These are phyloP conservation scores for Pseudogymnoascus sp. DNA, from an alignment of 2,329 filamentous ascomycete genomes.

Conservation along the genomic window DNA sequence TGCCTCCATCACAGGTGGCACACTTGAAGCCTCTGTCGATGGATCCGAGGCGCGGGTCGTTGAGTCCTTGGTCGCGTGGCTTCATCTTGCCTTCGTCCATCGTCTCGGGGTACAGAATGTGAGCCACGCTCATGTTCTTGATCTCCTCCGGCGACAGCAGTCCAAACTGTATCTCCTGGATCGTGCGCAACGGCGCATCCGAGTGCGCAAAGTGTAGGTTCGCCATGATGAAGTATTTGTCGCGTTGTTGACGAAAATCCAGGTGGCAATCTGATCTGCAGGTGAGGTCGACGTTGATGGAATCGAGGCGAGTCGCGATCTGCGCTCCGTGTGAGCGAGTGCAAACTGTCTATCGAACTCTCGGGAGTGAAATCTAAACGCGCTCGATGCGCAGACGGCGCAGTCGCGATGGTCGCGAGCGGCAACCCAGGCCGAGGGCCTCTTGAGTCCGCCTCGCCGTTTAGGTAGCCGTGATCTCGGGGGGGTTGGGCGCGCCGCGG, in stretches of 20 bases:
- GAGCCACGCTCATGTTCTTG: constrained; percentile 95
- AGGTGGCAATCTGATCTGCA: constrained; percentile 2
- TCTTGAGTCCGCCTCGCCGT: constrained; percentile 14
- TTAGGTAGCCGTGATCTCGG: constrained; percentile 7
- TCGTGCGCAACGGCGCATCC: constrained; percentile 91
- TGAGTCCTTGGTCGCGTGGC: constrained; percentile 84
- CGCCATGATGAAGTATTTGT: constrained; percentile 59
- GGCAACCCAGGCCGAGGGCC: constrained; percentile 28
- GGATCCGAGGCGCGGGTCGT: constrained; percentile 91
- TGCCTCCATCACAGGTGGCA: constrained; percentile 91
- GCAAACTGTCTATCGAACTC: background rate
- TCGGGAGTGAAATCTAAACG: constrained; percentile 12
- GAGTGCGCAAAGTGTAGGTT: constrained; percentile 87
- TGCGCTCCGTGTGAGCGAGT: background rate
- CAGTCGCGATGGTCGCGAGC: constrained; percentile 25
- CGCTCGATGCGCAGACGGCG: constrained; percentile 21
- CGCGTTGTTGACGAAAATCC: background rate
- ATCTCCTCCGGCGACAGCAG: constrained; percentile 97
- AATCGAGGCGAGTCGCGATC: constrained; percentile 1
- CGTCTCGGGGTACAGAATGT: constrained; percentile 97
- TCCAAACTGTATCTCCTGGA: constrained; percentile 98
- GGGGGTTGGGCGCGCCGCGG: background rate
- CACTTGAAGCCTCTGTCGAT: constrained; percentile 95
- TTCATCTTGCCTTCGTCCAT: constrained; percentile 95
- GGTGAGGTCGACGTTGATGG: background rate